Evolutionary conservation across 2,329 filamentous ascomycete species (phyloP).

Genomic region (Colletotrichum phormii): DNA sequence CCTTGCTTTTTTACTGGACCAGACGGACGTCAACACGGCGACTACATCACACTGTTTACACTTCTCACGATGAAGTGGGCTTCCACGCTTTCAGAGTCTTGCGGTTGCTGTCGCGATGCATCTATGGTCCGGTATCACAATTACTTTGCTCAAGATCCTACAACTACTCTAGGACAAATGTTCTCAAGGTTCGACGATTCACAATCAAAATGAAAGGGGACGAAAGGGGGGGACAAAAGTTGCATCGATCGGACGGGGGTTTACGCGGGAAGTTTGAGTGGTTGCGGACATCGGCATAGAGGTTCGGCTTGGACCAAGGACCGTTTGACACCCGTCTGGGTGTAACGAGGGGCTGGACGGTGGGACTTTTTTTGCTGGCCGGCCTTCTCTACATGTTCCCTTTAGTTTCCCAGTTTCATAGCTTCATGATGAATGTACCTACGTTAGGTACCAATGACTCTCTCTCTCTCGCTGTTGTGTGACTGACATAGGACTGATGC

Average conservation of each 20-base stretch:
- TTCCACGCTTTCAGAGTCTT: not conserved
- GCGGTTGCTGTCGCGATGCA: not conserved
- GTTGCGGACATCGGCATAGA: not conserved
- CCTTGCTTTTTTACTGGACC: slow-evolving; percentile 11
- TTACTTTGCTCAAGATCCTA: slow-evolving; percentile 11
- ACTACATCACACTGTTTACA: not conserved
- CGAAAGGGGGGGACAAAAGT: not conserved
- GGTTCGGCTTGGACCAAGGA: slow-evolving; percentile 1
- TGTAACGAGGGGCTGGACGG: not conserved
- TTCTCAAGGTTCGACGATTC: not conserved
- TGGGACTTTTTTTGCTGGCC: not conserved
- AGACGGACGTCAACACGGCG: not conserved
- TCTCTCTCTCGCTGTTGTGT: not conserved
- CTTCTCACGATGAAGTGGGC: not conserved
- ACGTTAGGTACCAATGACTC: not conserved
- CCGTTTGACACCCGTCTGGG: not conserved
- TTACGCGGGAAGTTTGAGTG: not conserved
- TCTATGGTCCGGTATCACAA: not conserved
- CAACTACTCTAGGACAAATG: not conserved
- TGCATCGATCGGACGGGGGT: not conserved
- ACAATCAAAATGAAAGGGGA: not conserved
- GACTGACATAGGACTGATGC: not conserved
- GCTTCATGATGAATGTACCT: slow-evolving; percentile 4
- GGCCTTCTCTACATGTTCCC: not conserved
- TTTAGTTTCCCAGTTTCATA: not conserved